Conservation (phyloP, 257 asterid species). For the Plantago major region DNA sequence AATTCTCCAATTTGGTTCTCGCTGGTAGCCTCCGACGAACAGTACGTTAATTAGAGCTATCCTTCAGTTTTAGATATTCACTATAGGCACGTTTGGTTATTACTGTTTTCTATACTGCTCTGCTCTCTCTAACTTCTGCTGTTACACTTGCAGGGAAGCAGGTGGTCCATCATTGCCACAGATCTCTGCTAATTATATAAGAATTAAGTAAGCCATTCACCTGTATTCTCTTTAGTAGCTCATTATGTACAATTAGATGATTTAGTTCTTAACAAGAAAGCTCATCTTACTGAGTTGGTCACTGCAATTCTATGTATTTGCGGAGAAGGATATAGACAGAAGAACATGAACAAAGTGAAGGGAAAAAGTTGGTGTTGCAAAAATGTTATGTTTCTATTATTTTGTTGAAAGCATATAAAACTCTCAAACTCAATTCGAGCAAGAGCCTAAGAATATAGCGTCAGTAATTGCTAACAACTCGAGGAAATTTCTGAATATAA, state of each 20-base stretch:
- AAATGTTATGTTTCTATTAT: no score
- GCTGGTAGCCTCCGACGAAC: constrained; percentile 66
- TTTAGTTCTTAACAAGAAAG: neutral
- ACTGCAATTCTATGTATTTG: neutral
- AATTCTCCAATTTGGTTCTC: constrained; percentile 87
- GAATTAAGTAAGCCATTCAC: constrained; percentile 70
- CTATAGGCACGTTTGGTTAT: constrained; percentile 3
- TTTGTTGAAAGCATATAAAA: no score
- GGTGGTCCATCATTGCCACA: constrained; percentile 70
- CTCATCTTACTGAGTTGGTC: neutral
- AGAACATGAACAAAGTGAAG: no score
- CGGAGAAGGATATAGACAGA: no score
- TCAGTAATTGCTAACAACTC: no score
- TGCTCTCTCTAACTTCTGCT: constrained; percentile 26
- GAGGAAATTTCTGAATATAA: no score
- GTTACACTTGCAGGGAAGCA: constrained; percentile 57
- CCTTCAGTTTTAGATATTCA: constrained; percentile 14
- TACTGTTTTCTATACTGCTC: constrained; percentile 12
- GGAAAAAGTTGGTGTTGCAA: no score
- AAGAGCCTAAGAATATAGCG: no score
- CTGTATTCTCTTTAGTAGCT: neutral
- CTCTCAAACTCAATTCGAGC: no score
- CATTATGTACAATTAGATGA: neutral
- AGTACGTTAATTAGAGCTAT: constrained; percentile 44
- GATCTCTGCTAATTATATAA: constrained; percentile 75